Evolutionary conservation across 106 monocot species (phyloP), one percentile per base, ranked within the genome.

Genomic region (Posidonia australis): DNA sequence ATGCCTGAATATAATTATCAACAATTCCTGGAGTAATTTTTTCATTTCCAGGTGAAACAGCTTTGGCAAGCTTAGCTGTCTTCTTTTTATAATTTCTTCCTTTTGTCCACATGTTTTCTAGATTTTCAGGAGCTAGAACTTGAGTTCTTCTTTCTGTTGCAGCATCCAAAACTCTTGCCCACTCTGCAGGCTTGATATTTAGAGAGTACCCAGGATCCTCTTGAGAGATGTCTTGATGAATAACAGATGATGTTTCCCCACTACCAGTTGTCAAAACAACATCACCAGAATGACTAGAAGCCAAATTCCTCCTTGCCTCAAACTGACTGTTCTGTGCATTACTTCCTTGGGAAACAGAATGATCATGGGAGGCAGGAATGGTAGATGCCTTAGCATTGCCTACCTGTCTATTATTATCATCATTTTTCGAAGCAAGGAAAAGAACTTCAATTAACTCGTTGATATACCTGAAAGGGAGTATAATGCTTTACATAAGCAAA

Each of bases 51-150:
- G 63, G 62, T 30, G 68, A 43, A 46, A 64, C 77, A 46, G 66
- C 64, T 75, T 85, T 83, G 13, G 55, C 19, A 42, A 78, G 52
- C 27, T 73, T 68, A 17, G 71, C 80, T 64, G 62, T 72, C 58
- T 88, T 98, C 75, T 88, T 98, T 66, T 85, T 67, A 75, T 98
- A 98, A 75, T 98, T 87, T 83, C 85, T 87, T 65, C 98, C 98
- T 83, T 83, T 98, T 44, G 91, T 80, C 98, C 98, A 98, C 91
- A 98, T 79, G 64, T 91, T 88, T n/a, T 98, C 98, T 74, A 98
- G 77, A 85, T 98, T 98, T 67, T 98, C 98, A 71, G 98, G 91
- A 44, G 87, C 82, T 66, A 98, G 85, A 72, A 98, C 85, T 75
- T 91, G 80, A 75, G 83, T 76, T 77, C 98, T 82, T 77, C 96